phyloP scores from a whole-genome alignment of 805 yeast species.

The Nakazawaea anatomiae region DNA sequence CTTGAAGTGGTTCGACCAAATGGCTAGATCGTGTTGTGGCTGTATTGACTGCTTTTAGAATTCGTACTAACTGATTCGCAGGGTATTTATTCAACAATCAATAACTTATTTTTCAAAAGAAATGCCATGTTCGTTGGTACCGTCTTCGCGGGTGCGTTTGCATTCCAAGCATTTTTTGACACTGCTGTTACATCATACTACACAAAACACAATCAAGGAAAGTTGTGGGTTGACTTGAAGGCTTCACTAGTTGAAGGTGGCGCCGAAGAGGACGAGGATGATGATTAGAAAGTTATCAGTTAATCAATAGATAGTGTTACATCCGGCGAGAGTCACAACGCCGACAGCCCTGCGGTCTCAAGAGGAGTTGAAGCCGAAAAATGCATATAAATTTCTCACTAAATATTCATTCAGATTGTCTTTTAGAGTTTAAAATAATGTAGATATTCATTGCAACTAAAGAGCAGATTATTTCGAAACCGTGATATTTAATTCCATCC shows the following conservation, averaged over 20 bases:
- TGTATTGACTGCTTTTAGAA: not conserved
- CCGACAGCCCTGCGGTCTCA: not conserved
- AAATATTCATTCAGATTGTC: too few species aligned
- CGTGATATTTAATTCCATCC: not conserved
- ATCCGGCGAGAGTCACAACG: not conserved
- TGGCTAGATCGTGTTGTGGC: not conserved
- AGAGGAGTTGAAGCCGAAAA: too few species aligned
- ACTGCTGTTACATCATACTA: conserved; percentile 62
- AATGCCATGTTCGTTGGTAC: conserved; percentile 84
- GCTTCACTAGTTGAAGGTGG: conserved; percentile 46
- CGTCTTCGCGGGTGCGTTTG: conserved; percentile 77
- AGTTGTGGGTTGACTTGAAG: conserved; percentile 80
- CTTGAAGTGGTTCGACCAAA: not conserved
- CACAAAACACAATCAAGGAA: conserved; percentile 76
- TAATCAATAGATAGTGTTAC: not conserved
- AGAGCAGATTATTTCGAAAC: not conserved
- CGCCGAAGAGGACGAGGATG: conserved; percentile 44
- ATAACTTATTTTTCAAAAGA: conserved; percentile 77
- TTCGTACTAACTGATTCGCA: not conserved
- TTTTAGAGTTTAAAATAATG: not conserved
- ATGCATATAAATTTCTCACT: too few species aligned
- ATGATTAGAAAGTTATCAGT: not conserved
- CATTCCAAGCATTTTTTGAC: conserved; percentile 77
- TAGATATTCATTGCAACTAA: not conserved
- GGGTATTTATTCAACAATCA: conserved; percentile 33